These are phyloP conservation scores for Pseudopithomyces chartarum DNA, from an alignment of 2,329 filamentous ascomycete species.

Conservation along the genomic window DNA sequence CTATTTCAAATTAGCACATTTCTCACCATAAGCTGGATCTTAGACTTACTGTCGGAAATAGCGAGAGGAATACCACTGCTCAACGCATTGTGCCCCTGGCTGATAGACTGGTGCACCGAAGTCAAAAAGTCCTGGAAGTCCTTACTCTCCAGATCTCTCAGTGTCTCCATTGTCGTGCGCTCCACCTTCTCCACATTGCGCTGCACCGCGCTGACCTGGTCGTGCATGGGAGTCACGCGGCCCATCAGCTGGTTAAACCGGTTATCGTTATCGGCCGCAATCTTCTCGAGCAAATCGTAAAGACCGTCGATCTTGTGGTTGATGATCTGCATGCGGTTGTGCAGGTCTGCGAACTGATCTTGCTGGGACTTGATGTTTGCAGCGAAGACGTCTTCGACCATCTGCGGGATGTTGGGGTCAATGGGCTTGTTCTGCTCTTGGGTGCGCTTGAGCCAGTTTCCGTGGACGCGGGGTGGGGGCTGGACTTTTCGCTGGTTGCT, in stretches of 20 bases:
- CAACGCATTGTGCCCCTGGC: conserved; percentile 59
- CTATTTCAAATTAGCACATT: conserved; percentile 40
- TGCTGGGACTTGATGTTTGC: conserved; percentile 51
- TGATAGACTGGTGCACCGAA: conserved; percentile 59
- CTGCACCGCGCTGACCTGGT: conserved; percentile 46
- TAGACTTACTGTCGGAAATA: conserved; percentile 54
- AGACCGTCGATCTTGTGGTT: conserved; percentile 71
- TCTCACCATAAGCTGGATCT: neutral
- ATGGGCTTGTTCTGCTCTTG: conserved; percentile 31
- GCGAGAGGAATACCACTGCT: conserved; percentile 57
- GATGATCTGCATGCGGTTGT: conserved; percentile 78
- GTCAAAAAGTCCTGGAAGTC: conserved; percentile 62
- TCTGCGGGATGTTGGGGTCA: conserved; percentile 36
- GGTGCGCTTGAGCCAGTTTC: conserved; percentile 22
- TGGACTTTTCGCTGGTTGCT: conserved; percentile 22
- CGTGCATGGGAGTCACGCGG: conserved; percentile 36
- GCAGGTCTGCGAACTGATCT: conserved; percentile 80
- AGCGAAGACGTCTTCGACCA: conserved; percentile 51
- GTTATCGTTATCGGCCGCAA: conserved; percentile 59
- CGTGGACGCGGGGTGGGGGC: conserved; percentile 15
- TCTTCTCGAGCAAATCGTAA: conserved; percentile 60
- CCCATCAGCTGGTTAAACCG: conserved; percentile 60
- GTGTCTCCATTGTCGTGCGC: conserved; percentile 54
- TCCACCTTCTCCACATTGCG: conserved; percentile 60
- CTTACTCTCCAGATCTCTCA: conserved; percentile 60